Base-by-base conservation (phyloP, 805 yeast species). In the Yamadazyma nakazawae region DNA sequence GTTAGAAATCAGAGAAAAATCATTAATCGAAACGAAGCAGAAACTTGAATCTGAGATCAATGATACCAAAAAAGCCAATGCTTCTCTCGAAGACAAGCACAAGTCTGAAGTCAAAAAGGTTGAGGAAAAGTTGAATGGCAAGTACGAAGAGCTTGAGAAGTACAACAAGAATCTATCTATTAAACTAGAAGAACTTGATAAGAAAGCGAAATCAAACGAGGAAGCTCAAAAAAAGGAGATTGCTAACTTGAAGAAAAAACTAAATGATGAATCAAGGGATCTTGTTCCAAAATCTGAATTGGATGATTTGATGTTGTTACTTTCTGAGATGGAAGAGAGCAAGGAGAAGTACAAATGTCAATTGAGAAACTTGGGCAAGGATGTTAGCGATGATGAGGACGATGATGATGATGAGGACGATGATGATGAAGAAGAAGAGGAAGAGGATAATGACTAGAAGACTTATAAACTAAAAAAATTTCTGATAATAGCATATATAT, bases 251-350 rank as follows among this genome's bases (percentile, higher is more conserved):
- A 40, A 46, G n/a, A 38, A 53, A 28, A 7, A 39, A 16, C 13
- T 38, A 31, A 40, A 49, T 14, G 41, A 50, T 28, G 45, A 59
- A 35, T 50, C 59, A 55, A 45, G 36, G 16, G 50, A 43, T 9
- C 49, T 53, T 34, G 82, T 76, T 13, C 75, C 81, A 2, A 74
- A 72, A 51, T 58, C 76, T 2, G 88, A 82, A 21, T 58, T 82
- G 10, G 96, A 89, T 55, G 96, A 88, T 51, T 63, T 89, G 56
- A 77, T 89, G 81, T 64, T 88, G 19, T 67, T 90, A 16, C 80
- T 90, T 62, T 79, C 85, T 16, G 96, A 88, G 39, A 67, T 88
- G 54, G 96, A 89, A 49, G 89, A 84, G 42, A 79, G 77, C 52
- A 80, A 80, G 47, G 68, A 73, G 26, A 72, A 72, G 51, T 83